Evolutionary conservation across 1,139 yeast genomes (phyloP).

Genomic region (Ogataea hybrid): DNA sequence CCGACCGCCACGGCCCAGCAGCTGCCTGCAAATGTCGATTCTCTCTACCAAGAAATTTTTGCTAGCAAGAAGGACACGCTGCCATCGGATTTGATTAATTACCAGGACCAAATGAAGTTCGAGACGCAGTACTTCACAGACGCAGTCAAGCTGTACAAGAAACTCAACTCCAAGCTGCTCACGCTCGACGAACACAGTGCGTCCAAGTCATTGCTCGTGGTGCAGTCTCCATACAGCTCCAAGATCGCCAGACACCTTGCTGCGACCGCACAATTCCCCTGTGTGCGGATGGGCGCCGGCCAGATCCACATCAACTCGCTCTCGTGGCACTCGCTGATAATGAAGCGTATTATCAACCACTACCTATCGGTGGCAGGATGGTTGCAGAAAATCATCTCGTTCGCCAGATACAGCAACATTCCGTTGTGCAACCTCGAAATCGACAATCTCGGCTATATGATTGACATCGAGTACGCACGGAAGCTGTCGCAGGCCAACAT

Average conservation of each 20-base stretch:
- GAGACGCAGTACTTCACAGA: constrained; percentile 53
- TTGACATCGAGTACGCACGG: constrained; percentile 87
- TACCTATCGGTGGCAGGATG: constrained; percentile 74
- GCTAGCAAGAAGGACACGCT: constrained; percentile 47
- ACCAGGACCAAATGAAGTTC: constrained; percentile 50
- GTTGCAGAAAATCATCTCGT: constrained; percentile 61
- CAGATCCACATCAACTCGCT: constrained; percentile 68
- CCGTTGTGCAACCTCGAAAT: constrained; percentile 84
- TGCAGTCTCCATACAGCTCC: constrained; percentile 68
- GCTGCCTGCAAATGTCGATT: constrained; percentile 51
- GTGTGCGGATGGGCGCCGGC: constrained; percentile 55
- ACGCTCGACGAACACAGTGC: constrained; percentile 68
- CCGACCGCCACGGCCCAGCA: constrained; percentile 72
- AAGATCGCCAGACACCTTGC: constrained; percentile 44
- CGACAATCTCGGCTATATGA: constrained; percentile 73
- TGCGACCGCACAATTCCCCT: constrained; percentile 59
- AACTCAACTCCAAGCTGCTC: constrained; percentile 51
- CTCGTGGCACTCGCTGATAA: constrained; percentile 81
- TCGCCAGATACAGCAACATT: constrained; percentile 72
- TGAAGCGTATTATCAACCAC: constrained; percentile 67
- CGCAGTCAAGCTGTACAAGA: constrained; percentile 48
- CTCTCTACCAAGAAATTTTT: constrained; percentile 53
- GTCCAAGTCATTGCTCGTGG: constrained; percentile 59
- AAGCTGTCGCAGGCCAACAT: constrained; percentile 61
- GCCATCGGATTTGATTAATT: constrained; percentile 46